Evolutionary conservation across 2,329 filamentous ascomycete species (phyloP), one percentile per base, ranked within the genome.

Genomic region (Ceratocystis cacaofunesta): DNA sequence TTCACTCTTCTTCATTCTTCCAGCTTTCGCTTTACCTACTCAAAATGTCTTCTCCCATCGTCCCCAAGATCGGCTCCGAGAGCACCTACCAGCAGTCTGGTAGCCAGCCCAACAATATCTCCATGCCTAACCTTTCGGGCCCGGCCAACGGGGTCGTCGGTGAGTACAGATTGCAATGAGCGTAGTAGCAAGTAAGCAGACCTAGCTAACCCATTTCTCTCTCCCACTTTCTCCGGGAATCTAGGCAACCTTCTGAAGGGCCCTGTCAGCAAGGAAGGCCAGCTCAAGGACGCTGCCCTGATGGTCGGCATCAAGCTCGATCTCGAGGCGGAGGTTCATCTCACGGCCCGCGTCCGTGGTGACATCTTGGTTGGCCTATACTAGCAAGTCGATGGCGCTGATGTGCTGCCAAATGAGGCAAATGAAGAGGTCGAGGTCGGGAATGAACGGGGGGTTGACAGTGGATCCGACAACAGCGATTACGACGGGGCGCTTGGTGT

Each of bases 261-360:
- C 10, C 78, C 82, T 15, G 78, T 79, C 41, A 81, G 84, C 68
- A 79, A 81, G 36, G 74, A 84, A 64, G 82, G 83, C 67, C 80
- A 82, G 70, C 75, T 80, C 67, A 85, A 83, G 74, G 73, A 79
- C 50, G 80, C 83, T 3, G 82, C 81, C 1, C 76, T 85, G 55
- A 76, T 85, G 70, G 76, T 85, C 46, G 82, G 82, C 65, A 84
- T 85, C 75, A 85, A 85, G 76, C 76, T 85, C 44, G 83, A 85
- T 71, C 74, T 85, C 22, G 82, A 85, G 72, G 82, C 82, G 15
- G 82, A 85, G 71, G 80, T 85, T 55, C 82, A 85, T 71, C 73
- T 85, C 68, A 85, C 82, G 19, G 82, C 83, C 61, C 74, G 82
- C 63, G 77, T 85, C 68, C 77, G 81, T 60, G 82, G 83, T 77